phyloP scores from a whole-genome alignment of 345 rosid genomes.

The Heritiera littoralis region DNA sequence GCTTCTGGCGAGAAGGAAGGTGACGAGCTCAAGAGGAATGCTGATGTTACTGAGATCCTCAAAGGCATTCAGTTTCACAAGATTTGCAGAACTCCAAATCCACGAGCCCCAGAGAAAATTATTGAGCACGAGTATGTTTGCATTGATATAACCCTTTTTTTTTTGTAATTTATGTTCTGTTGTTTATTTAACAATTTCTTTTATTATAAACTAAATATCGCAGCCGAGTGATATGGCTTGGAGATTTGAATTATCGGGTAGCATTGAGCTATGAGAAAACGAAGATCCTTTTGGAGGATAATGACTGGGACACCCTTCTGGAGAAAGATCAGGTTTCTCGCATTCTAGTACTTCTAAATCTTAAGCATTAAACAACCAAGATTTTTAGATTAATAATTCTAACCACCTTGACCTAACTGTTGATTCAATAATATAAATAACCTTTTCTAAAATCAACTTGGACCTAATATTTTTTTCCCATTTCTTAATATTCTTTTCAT shows the following conservation, averaged over 20 bases:
- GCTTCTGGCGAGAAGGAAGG: constrained; percentile 99
- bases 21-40: constrained; percentile 83
- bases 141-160: not conserved
- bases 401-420: not conserved
- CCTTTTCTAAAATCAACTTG: not conserved
- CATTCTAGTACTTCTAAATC: not conserved
- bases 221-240: constrained; percentile 93
- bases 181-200: not conserved
- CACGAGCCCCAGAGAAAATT: constrained; percentile 68
- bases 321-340: constrained; percentile 79
- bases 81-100: constrained; percentile 60
- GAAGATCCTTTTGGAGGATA: constrained; percentile 57
- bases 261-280: constrained; percentile 86
- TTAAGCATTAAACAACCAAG: not conserved
- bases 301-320: constrained; percentile 81
- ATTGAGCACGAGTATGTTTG: constrained; percentile 75
- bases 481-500: not conserved
- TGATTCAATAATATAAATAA: not conserved
- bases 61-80: constrained; percentile 72
- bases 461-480: not conserved
- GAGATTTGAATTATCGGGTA: constrained; percentile 87
- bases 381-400: not conserved
- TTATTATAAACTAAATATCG: constrained; percentile 12
- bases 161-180: not conserved
- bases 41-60: constrained; percentile 81